phyloP scores from a whole-genome alignment of 2,329 filamentous ascomycete species.

The Plenodomus lindquistii region DNA sequence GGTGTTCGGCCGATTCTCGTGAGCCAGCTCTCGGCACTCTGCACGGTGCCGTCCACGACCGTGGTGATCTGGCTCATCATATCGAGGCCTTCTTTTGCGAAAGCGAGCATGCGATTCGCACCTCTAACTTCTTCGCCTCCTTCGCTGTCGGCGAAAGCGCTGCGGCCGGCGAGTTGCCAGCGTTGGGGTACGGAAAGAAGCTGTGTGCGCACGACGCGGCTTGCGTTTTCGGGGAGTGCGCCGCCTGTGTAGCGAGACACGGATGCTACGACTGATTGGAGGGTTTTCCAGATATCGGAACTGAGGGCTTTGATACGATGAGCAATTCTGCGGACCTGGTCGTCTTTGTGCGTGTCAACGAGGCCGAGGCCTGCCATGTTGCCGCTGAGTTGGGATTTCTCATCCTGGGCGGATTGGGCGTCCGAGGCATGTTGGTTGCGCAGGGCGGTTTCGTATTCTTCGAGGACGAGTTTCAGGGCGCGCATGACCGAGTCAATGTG shows the following conservation, averaged over 20 bases:
- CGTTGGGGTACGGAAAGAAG: constrained; percentile 82
- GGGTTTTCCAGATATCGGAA: constrained; percentile 53
- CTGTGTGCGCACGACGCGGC: constrained; percentile 79
- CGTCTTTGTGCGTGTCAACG: constrained; percentile 33
- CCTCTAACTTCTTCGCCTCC: constrained; percentile 52
- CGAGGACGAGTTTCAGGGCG: constrained; percentile 73
- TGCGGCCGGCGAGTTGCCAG: constrained; percentile 72
- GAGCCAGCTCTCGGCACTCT: constrained; percentile 91
- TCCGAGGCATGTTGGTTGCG: constrained; percentile 34
- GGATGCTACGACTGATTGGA: constrained; percentile 80
- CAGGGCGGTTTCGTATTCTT: constrained; percentile 71
- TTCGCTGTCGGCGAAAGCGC: constrained; percentile 23
- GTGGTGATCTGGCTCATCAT: constrained; percentile 92
- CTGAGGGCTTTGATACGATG: constrained; percentile 72
- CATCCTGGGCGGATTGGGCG: constrained; percentile 18
- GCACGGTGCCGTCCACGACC: constrained; percentile 85
- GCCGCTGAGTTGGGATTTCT: constrained; percentile 17
- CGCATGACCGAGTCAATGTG: constrained; percentile 77
- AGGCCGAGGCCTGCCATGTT: constrained; percentile 21
- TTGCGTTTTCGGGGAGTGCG: constrained; percentile 85
- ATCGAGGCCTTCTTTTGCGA: constrained; percentile 88
- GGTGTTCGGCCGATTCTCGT: constrained; percentile 65
- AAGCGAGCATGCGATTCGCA: constrained; percentile 78
- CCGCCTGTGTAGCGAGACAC: constrained; percentile 92
- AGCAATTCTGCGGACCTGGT: constrained; percentile 64